phyloP scores from a whole-genome alignment of 1,284 basidiomycete species.

The Sporisorium exsertum region DNA sequence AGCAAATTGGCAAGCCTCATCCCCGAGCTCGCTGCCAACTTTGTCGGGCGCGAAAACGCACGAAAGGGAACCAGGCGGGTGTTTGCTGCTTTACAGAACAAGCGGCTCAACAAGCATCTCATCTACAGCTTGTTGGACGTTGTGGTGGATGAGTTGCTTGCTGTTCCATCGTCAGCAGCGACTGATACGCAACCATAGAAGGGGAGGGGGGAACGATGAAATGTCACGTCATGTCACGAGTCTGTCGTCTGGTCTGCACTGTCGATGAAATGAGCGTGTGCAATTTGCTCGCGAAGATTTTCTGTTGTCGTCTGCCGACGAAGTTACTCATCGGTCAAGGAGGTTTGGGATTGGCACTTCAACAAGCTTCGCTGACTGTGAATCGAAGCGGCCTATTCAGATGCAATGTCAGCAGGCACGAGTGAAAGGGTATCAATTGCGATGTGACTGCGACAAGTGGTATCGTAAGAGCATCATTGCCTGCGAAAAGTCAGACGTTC shows the following conservation, averaged over 20 bases:
- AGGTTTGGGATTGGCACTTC: background rate
- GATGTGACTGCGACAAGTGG: background rate
- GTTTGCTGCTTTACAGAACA: constrained; percentile 91
- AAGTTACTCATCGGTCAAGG: too few relatives aligned
- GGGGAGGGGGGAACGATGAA: background rate
- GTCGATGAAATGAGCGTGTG: background rate
- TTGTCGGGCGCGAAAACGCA: constrained; percentile 94
- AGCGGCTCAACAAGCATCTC: constrained; percentile 77
- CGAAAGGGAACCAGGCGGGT: constrained; percentile 87
- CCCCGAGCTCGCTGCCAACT: constrained; percentile 94
- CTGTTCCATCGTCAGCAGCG: background rate
- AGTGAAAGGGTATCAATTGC: constrained; percentile 30
- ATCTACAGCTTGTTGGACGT: constrained; percentile 54
- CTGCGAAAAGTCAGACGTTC: background rate
- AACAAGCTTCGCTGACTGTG: background rate
- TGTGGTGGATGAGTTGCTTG: constrained; percentile 47
- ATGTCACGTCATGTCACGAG: background rate
- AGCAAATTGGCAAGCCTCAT: constrained; percentile 87
- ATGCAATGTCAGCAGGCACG: background rate
- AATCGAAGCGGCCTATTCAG: background rate
- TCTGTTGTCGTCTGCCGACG: background rate
- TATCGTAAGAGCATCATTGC: constrained; percentile 2
- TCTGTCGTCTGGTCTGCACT: background rate
- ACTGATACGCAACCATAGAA: background rate
- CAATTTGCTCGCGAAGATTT: background rate